phyloP scores from a whole-genome alignment of 257 asterid genomes.

The Solanum phureja region DNA sequence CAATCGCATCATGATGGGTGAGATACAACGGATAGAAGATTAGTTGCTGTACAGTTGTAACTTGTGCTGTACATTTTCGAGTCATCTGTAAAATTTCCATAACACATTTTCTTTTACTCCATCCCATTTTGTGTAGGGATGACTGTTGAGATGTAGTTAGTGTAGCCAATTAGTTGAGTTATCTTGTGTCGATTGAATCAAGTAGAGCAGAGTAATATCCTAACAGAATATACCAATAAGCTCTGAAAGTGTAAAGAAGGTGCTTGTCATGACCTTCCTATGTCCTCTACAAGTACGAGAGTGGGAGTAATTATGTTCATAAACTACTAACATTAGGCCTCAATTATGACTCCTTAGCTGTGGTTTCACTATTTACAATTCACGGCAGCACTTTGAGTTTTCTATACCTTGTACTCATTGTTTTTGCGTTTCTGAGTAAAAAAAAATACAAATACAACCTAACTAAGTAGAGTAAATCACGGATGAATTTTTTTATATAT shows the following conservation, averaged over 20 bases:
- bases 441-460: not conserved
- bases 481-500: not conserved
- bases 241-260: not conserved
- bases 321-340: not conserved
- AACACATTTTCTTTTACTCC: not conserved
- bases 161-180: not conserved
- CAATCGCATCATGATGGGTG: slow-evolving; percentile 99
- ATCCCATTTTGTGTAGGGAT: not conserved
- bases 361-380: not conserved
- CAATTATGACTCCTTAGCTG: not conserved
- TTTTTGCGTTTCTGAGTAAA: not conserved
- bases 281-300: not conserved
- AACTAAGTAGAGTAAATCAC: not conserved
- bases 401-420: not conserved
- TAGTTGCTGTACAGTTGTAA: slow-evolving; percentile 11
- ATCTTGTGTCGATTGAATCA: not conserved
- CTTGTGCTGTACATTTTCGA: not conserved
- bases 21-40: slow-evolving; percentile 85
- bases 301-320: not conserved
- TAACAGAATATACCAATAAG: not conserved
- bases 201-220: not conserved
- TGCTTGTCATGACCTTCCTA: not conserved
- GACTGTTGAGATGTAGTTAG: not conserved
- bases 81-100: not conserved
- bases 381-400: not conserved